Evolutionary conservation across 1,284 basidiomycete species (phyloP).

Genomic region (Baeospora myosura): DNA sequence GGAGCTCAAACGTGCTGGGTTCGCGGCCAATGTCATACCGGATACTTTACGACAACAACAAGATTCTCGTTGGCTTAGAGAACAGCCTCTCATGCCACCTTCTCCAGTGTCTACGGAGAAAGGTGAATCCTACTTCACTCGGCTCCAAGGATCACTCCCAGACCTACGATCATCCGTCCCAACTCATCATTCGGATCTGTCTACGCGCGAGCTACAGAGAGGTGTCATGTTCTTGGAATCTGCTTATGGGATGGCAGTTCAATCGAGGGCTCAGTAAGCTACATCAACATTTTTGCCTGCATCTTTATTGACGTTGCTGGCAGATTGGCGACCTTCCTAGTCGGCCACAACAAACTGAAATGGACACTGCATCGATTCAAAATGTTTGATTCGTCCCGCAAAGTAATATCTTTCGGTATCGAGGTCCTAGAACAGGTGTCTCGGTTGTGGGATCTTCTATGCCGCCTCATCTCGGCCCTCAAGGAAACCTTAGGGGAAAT

Average conservation of each 20-base stretch:
- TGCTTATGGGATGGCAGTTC: constrained; percentile 58
- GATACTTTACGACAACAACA: constrained; percentile 62
- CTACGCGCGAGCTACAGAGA: constrained; percentile 79
- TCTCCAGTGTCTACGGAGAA: constrained; percentile 25
- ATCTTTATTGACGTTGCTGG: constrained; percentile 5
- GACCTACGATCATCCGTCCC: constrained; percentile 59
- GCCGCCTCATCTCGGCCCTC: constrained; percentile 29
- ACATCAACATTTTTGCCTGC: constrained; percentile 1
- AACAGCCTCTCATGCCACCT: constrained; percentile 42
- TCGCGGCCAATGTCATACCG: constrained; percentile 68
- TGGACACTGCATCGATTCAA: constrained; percentile 21
- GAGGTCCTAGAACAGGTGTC: constrained; percentile 23
- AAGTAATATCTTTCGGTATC: constrained; percentile 21
- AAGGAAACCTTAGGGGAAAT: constrained; percentile 35
- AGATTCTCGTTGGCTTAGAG: constrained; percentile 60
- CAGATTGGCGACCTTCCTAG: constrained; percentile 32
- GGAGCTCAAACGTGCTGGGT: constrained; percentile 78
- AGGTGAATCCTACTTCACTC: constrained; percentile 67
- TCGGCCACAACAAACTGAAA: constrained; percentile 20
- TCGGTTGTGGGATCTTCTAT: constrained; percentile 26
- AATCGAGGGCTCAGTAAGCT: constrained; percentile 39
- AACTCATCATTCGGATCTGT: constrained; percentile 75
- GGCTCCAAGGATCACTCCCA: constrained; percentile 64
- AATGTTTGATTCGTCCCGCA: constrained; percentile 18
- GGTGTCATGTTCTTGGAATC: constrained; percentile 80